Conservation (phyloP, 148 eudicot genomes). For the Spergularia marina region DNA sequence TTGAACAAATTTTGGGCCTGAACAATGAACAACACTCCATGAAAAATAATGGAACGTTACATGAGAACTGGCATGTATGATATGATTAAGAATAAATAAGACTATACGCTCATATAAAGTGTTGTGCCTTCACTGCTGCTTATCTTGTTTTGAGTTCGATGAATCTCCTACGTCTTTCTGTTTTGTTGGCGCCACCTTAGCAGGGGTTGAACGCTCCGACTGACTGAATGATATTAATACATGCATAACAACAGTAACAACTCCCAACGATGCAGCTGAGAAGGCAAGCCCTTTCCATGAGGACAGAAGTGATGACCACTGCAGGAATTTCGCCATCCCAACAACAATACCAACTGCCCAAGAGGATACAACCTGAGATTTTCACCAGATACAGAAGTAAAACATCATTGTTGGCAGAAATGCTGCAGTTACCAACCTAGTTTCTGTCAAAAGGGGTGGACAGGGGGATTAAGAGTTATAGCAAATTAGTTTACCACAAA, state of each 20-base stretch:
- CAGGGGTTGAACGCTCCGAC: conserved; percentile 78
- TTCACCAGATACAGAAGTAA: neutral
- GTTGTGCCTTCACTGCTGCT: conserved; percentile 26
- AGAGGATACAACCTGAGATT: conserved; percentile 51
- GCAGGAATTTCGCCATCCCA: conserved; percentile 54
- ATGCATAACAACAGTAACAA: conserved; percentile 72
- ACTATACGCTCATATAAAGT: conserved; percentile 11
- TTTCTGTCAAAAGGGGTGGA: neutral
- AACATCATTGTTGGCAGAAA: neutral
- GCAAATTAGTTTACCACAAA: conserved; percentile 51
- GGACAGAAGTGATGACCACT: conserved; percentile 61
- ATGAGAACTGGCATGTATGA: conserved; percentile 8
- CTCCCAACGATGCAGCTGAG: conserved; percentile 44
- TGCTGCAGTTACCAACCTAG: neutral
- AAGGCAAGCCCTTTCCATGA: conserved; percentile 79
- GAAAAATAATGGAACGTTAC: conserved; percentile 12
- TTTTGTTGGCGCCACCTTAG: conserved; percentile 55
- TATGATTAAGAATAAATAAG: conserved; percentile 1
- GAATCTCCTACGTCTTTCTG: conserved; percentile 31
- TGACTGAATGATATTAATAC: conserved; percentile 71
- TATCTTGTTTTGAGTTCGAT: conserved; percentile 24
- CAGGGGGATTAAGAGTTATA: neutral
- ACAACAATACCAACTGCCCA: conserved; percentile 54
- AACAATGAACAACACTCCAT: neutral
- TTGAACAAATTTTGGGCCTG: conserved; percentile 7